These are phyloP conservation scores for Climacium dendroides DNA, from an alignment of 225 moss, liverwort and hornwort genomes.

Conservation along the genomic window DNA sequence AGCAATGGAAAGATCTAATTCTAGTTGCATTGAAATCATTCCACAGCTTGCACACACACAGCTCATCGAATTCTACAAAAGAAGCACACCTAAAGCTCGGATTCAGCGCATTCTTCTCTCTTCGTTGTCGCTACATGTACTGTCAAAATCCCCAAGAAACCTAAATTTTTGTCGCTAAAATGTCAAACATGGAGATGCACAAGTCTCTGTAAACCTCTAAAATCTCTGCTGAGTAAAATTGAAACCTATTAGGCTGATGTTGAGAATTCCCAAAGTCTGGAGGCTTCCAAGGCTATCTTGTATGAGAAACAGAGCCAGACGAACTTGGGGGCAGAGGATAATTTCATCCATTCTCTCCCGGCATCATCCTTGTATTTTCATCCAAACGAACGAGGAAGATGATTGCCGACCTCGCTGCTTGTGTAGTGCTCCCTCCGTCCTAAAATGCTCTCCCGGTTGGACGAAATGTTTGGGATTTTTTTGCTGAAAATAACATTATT, in stretches of 20 bases:
- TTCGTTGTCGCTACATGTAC: too few relatives aligned
- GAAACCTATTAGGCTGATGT: not conserved
- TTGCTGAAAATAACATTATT: too few relatives aligned
- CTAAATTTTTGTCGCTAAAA: not conserved
- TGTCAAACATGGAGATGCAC: too few relatives aligned
- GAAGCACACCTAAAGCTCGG: not conserved
- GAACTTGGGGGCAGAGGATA: not conserved
- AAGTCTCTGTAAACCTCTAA: too few relatives aligned
- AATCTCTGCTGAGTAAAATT: not conserved
- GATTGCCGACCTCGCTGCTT: not conserved
- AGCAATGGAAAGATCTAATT: not conserved
- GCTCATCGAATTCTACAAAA: not conserved
- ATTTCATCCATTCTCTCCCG: not conserved
- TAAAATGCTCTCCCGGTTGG: too few relatives aligned
- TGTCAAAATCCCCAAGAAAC: not conserved
- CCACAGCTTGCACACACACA: not conserved
- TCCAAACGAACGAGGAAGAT: not conserved
- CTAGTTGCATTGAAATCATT: not conserved
- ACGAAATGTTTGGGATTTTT: too few relatives aligned
- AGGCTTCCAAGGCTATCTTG: not conserved
- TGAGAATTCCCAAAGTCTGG: not conserved
- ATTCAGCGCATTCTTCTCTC: not conserved
- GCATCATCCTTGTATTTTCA: not conserved
- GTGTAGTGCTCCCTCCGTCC: not conserved
- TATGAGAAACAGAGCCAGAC: not conserved